Percentiles rank a stretch among this genome's conserved stretches.
Evolutionary conservation across 2,329 filamentous ascomycete genomes (phyloP).

Genomic region (Cryphonectria japonica): DNA sequence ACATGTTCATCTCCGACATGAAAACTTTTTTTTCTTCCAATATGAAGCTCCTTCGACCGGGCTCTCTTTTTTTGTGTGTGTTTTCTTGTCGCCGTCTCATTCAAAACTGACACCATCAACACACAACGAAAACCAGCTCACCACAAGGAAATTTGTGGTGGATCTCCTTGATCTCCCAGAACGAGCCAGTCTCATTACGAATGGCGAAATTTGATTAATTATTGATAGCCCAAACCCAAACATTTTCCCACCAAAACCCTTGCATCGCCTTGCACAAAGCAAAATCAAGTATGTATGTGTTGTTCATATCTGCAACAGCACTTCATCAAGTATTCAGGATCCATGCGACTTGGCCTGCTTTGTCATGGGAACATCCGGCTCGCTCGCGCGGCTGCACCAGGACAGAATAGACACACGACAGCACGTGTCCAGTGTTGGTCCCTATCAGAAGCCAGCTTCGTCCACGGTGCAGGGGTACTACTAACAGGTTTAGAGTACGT

Average conservation of each 20-base stretch:
- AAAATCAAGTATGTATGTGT: background rate
- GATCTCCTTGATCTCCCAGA: background rate
- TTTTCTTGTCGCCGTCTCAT: too few relatives aligned
- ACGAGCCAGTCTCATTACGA: slow-evolving; percentile 1
- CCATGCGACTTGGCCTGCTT: background rate
- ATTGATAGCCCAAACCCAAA: background rate
- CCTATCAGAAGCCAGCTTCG: background rate
- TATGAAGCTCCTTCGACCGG: too few relatives aligned
- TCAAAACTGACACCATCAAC: background rate
- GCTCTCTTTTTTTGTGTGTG: too few relatives aligned
- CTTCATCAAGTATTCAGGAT: background rate
- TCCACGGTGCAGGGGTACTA: background rate
- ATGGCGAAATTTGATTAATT: slow-evolving; percentile 1
- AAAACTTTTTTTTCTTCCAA: background rate
- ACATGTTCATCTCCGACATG: too few relatives aligned
- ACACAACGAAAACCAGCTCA: background rate
- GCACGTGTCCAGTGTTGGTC: background rate
- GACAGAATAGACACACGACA: background rate
- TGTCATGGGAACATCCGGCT: too few relatives aligned
- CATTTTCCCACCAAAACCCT: background rate
- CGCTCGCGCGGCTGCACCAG: too few relatives aligned
- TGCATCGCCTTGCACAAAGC: background rate
- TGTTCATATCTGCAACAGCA: background rate
- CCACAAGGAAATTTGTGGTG: background rate
- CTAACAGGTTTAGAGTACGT: background rate